Percentiles rank a stretch among this genome's conserved stretches.
Evolutionary conservation across 257 asterid species (phyloP).

Genomic region (Solanum pinnatisectum): DNA sequence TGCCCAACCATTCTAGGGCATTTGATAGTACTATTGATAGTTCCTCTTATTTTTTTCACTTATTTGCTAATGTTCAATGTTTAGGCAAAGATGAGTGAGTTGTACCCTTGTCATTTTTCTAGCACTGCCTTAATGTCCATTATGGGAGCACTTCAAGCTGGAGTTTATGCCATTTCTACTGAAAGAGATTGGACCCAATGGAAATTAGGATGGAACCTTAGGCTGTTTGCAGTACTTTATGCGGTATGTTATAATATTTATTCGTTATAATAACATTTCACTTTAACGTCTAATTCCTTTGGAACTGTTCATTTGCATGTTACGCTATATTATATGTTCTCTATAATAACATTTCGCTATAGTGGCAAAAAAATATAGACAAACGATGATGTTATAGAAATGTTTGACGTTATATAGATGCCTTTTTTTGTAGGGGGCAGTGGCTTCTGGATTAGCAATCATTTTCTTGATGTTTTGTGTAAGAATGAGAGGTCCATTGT

Average conservation of each 20-base stretch:
- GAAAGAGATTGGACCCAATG: constrained; percentile 52
- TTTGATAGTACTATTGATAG: background rate
- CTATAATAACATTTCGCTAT: background rate
- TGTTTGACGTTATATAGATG: background rate
- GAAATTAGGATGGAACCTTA: constrained; percentile 48
- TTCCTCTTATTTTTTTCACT: background rate
- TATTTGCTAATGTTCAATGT: background rate
- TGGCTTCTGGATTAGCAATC: constrained; percentile 10
- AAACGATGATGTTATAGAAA: background rate
- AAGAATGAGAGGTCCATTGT: constrained; percentile 31
- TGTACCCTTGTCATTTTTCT: constrained; percentile 53
- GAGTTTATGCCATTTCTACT: constrained; percentile 23
- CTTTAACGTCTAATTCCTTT: background rate
- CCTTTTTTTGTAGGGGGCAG: constrained; percentile 6
- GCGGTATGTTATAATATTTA: constrained; percentile 18
- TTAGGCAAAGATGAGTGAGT: constrained; percentile 40
- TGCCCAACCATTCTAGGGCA: background rate
- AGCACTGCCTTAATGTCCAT: constrained; percentile 41
- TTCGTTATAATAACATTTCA: background rate
- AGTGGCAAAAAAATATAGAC: background rate
- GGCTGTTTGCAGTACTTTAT: constrained; percentile 29
- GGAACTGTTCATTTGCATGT: background rate
- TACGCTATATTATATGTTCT: no score
- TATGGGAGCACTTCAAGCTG: constrained; percentile 36
- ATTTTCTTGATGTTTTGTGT: background rate